Evolutionary conservation across 768 basidiomycete genomes (phyloP).

Genomic region (Fomitopsis pulvina): DNA sequence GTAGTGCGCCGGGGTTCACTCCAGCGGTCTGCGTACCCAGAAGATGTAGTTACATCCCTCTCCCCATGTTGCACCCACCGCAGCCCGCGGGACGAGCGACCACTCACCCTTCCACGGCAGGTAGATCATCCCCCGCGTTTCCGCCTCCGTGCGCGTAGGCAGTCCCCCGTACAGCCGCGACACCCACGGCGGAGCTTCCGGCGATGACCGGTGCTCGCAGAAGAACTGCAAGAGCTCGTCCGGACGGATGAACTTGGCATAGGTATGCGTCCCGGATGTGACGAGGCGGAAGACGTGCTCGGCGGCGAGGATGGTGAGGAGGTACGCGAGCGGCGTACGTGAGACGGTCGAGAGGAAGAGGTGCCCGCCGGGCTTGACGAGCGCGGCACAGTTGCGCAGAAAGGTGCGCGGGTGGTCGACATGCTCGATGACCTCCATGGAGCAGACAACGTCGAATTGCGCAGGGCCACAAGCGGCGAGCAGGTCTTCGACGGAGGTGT

Average conservation of each 20-base stretch:
- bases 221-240: slow-evolving; percentile 83
- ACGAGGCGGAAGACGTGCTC: slow-evolving; percentile 81
- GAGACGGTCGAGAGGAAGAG: slow-evolving; percentile 94
- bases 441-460: slow-evolving; percentile 88
- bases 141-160: slow-evolving; percentile 62
- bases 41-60: slow-evolving; percentile 75
- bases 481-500: slow-evolving; percentile 71
- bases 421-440: slow-evolving; percentile 98
- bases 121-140: slow-evolving; percentile 75
- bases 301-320: slow-evolving; percentile 69
- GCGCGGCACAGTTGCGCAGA: slow-evolving; percentile 69
- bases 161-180: slow-evolving; percentile 39
- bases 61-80: slow-evolving; percentile 31
- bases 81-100: slow-evolving; percentile 55
- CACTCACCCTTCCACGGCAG: slow-evolving; percentile 65
- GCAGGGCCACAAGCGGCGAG: slow-evolving; percentile 41
- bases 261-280: slow-evolving; percentile 83
- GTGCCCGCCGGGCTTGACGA: slow-evolving; percentile 96
- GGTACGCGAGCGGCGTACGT: slow-evolving; percentile 68
- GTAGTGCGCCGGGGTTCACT: too few species aligned
- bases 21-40: slow-evolving; percentile 71
- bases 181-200: slow-evolving; percentile 42
- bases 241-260: slow-evolving; percentile 85
- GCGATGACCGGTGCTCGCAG: slow-evolving; percentile 36
- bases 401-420: slow-evolving; percentile 89